These are phyloP conservation scores for Inga laurina DNA, from an alignment of 306 rosid species.

Conservation along the genomic window DNA sequence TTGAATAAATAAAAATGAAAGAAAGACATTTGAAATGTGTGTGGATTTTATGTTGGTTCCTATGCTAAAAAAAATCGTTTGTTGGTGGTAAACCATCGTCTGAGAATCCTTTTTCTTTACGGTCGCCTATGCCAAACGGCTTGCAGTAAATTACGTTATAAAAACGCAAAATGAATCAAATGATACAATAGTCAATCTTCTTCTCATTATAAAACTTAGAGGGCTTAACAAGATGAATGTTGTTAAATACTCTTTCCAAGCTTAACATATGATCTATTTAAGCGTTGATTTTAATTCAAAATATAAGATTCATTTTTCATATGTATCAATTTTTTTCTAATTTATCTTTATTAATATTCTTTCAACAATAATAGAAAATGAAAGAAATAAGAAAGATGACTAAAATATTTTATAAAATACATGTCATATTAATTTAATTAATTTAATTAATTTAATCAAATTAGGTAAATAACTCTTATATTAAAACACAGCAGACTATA, in stretches of 20 bases:
- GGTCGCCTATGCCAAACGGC: neutral
- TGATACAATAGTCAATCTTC: neutral
- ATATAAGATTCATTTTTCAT: no score
- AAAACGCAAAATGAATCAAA: neutral
- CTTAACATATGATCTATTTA: no score
- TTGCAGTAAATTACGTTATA: neutral
- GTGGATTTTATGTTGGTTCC: slow-evolving; percentile 73
- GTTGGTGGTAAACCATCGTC: slow-evolving; percentile 55
- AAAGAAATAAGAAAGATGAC: no score
- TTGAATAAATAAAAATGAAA: slow-evolving; percentile 63
- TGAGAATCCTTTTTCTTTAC: slow-evolving; percentile 30
- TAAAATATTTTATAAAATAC: no score
- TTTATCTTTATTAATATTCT: no score
- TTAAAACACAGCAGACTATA: fast-evolving
- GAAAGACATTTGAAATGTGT: slow-evolving; percentile 47
- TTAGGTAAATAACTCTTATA: no score
- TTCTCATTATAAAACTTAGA: neutral
- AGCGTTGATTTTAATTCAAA: no score
- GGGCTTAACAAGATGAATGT: neutral
- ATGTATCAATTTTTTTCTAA: no score
- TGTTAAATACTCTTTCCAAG: no score
- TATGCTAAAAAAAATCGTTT: slow-evolving; percentile 50
- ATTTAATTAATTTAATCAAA: no score
- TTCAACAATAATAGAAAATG: no score
- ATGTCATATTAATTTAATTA: no score